Evolutionary conservation across 495 filamentous ascomycete genomes (phyloP).

Genomic region (Penicillium diatomitis): DNA sequence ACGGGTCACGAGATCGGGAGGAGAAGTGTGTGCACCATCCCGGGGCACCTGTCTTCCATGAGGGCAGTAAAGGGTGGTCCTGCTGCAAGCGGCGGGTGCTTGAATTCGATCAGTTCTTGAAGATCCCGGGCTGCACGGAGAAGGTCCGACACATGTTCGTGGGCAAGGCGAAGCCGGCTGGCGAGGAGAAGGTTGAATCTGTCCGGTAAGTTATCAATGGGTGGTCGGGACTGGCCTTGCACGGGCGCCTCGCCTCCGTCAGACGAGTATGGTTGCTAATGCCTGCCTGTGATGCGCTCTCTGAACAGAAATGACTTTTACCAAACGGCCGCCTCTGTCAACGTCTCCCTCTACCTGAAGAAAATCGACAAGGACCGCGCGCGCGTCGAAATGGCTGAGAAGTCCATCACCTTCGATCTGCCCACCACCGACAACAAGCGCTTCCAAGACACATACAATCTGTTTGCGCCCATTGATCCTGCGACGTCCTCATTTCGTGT

Average conservation of each 20-base stretch:
- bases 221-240: too few species aligned
- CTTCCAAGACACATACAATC: slow-evolving; percentile 61
- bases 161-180: slow-evolving; percentile 58
- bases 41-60: slow-evolving; percentile 84
- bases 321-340: slow-evolving; percentile 77
- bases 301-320: slow-evolving; percentile 76
- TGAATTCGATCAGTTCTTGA: slow-evolving; percentile 97
- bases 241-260: too few species aligned
- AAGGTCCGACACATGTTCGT: slow-evolving; percentile 79
- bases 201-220: slow-evolving; percentile 50
- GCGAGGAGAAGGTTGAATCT: slow-evolving; percentile 49
- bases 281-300: background rate
- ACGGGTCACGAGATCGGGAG: slow-evolving; percentile 48
- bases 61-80: slow-evolving; percentile 93
- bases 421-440: slow-evolving; percentile 78
- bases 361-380: slow-evolving; percentile 83
- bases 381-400: slow-evolving; percentile 54
- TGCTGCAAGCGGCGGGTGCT: slow-evolving; percentile 94
- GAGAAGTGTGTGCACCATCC: slow-evolving; percentile 81
- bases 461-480: slow-evolving; percentile 69
- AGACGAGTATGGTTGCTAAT: background rate
- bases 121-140: slow-evolving; percentile 79
- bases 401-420: slow-evolving; percentile 62
- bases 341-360: slow-evolving; percentile 90
- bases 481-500: slow-evolving; percentile 71